These are phyloP conservation scores for Pythium phragmitis DNA, from an alignment of 352 stramenopile species.

Conservation along the genomic window DNA sequence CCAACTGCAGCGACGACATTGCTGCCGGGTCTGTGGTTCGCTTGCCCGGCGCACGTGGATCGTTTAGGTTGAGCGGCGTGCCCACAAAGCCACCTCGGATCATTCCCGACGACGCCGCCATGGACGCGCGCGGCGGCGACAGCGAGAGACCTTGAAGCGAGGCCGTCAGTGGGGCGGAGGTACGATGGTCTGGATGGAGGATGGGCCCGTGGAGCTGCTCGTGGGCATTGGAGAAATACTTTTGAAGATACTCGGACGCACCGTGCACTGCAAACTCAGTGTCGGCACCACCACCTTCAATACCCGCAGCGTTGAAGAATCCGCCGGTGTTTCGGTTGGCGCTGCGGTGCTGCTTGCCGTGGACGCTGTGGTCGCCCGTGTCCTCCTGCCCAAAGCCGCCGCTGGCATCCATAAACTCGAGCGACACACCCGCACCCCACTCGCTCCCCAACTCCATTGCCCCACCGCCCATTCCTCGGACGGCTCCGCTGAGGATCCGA, in stretches of 20 bases:
- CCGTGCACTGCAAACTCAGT: conserved; percentile 48
- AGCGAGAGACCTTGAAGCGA: conserved; percentile 35
- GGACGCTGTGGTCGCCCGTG: conserved; percentile 16
- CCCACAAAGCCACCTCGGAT: conserved; percentile 5
- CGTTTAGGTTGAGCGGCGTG: conserved; percentile 3
- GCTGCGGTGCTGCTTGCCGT: conserved; percentile 11
- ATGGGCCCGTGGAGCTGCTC: conserved; percentile 67
- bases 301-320: conserved; percentile 37
- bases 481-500: conserved; percentile 6
- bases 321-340: conserved; percentile 14
- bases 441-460: conserved; percentile 32
- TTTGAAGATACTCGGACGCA: conserved; percentile 72
- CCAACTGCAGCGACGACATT: conserved; percentile 45
- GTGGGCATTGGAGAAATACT: conserved; percentile 66
- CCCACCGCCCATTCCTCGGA: conserved; percentile 1
- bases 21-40: conserved; percentile 43
- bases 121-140: conserved; percentile 45
- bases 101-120: conserved; percentile 17
- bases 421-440: background rate
- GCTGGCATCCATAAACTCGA: conserved; percentile 17
- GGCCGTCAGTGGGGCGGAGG: conserved; percentile 45
- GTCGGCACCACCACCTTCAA: conserved; percentile 16
- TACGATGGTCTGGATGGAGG: conserved; percentile 67
- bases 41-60: conserved; percentile 35
- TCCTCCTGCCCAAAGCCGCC: conserved; percentile 11